These are phyloP conservation scores for Blastobotrys ciferrii DNA, from an alignment of 1,139 yeast genomes.

Conservation along the genomic window DNA sequence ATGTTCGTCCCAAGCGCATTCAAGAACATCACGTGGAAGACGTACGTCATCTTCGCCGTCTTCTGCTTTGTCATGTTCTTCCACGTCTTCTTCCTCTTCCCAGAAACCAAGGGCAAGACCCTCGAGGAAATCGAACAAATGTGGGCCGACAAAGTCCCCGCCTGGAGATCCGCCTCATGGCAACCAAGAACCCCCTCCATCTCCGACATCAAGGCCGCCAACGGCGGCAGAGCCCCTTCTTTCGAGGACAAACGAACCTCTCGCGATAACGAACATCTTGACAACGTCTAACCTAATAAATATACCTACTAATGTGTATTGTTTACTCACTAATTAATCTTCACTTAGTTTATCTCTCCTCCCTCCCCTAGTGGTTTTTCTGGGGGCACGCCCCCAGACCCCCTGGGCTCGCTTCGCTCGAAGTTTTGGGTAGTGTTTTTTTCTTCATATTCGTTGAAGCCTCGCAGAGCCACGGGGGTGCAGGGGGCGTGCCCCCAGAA, in stretches of 20 bases:
- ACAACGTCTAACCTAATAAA: background rate
- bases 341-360: background rate
- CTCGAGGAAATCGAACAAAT: slow-evolving; percentile 64
- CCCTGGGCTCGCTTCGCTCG: too few species aligned
- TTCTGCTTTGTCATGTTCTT: slow-evolving; percentile 55
- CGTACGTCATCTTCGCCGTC: slow-evolving; percentile 60
- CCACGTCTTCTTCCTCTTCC: slow-evolving; percentile 59
- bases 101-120: slow-evolving; percentile 62
- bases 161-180: slow-evolving; percentile 51
- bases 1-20: slow-evolving; percentile 54
- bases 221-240: slow-evolving; percentile 33
- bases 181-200: slow-evolving; percentile 29
- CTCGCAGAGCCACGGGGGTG: too few species aligned
- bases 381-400: too few species aligned
- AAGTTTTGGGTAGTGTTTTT: too few species aligned
- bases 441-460: too few species aligned
- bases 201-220: slow-evolving; percentile 30
- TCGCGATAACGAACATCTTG: slow-evolving; percentile 8
- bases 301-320: background rate
- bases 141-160: slow-evolving; percentile 56
- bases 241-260: slow-evolving; percentile 16
- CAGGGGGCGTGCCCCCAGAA: too few species aligned
- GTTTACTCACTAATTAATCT: background rate
- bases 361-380: too few species aligned
- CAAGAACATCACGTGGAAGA: slow-evolving; percentile 54